These are phyloP conservation scores for Telopea speciosissima DNA, from an alignment of 177 flowering plant genomes.

Conservation along the genomic window DNA sequence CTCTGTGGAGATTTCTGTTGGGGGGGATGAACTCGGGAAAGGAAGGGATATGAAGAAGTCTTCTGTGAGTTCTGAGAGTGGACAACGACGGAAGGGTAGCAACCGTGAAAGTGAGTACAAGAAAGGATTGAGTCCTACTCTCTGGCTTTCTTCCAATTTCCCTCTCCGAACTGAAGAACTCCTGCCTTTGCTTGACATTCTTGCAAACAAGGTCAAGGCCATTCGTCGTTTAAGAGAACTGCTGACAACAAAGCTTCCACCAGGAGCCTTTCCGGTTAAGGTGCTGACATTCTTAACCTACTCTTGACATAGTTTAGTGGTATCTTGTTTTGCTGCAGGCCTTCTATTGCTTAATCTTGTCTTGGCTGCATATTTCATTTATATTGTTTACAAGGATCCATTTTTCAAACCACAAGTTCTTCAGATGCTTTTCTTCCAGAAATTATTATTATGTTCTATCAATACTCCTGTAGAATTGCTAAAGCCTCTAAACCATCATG, in stretches of 20 bases:
- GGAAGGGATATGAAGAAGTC: constrained; percentile 42
- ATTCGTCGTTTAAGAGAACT: constrained; percentile 92
- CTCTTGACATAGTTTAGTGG: background rate
- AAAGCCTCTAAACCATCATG: background rate
- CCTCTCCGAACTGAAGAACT: constrained; percentile 89
- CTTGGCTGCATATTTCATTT: constrained; percentile 1
- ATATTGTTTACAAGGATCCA: background rate
- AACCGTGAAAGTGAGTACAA: constrained; percentile 82
- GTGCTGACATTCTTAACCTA: constrained; percentile 25
- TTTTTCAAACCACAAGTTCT: background rate
- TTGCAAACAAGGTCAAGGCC: constrained; percentile 98
- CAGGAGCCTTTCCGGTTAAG: constrained; percentile 98
- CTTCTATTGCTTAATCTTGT: background rate
- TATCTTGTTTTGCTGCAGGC: background rate
- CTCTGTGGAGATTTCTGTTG: constrained; percentile 54
- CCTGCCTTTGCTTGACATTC: constrained; percentile 89
- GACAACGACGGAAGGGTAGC: constrained; percentile 49
- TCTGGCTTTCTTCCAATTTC: constrained; percentile 91
- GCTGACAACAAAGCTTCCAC: constrained; percentile 90
- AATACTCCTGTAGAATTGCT: background rate
- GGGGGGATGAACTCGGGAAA: constrained; percentile 51
- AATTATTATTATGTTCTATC: background rate
- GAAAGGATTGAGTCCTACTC: constrained; percentile 90
- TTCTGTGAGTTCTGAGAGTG: constrained; percentile 37
- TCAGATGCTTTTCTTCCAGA: background rate